Evolutionary conservation across 1,284 basidiomycete genomes (phyloP), one percentile per base, ranked within the genome.

Genomic region (Pseudozyma flocculosa): DNA sequence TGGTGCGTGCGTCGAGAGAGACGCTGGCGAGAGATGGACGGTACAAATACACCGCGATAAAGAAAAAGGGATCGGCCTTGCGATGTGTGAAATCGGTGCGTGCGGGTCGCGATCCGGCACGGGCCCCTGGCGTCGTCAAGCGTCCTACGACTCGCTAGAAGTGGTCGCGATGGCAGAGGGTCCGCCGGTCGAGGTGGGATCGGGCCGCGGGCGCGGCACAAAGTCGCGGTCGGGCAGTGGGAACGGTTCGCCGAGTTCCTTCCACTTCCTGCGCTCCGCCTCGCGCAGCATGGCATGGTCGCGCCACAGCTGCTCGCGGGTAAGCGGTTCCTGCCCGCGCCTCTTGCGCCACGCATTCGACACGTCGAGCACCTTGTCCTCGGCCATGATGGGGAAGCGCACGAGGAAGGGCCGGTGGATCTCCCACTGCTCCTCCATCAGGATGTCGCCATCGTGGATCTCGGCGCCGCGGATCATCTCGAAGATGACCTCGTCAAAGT

Each of bases 381-480:
- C 61, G 2, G 52, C 54, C 39, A 70, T 44, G 40, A 52, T 44
- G 23, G 68, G 68, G 39, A 66, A 69, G 10, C 61, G 41, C 23
- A 68, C 48, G 11, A 70, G 43, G 23, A 70, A 72, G 3, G 59
- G 56, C 40, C 54, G 24, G 10, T 54, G 48, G 21, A 72, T 32
- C 36, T 53, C 54, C 65, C 66, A 72, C n/a, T 29, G 53, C 19
- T 42, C 30, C 30, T 68, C 59, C 8, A 44, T 40, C 9, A 48
- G 46, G 4, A 58, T 43, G 42, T 68, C 70, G 11, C 58, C 61
- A 2, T 56, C 51, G 4, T 34, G 40, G 7, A 55, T 37, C 26
- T 50, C 42, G 13, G 50, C 3, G 40, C 54, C 50, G 14, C 62
- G 39, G 7, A 61, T 7, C 4, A 68, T 18, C 23, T 54, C 56